A percentile compares a stretch with the other conserved stretches of the same genome.
These are phyloP conservation scores for Ascochyta lentis DNA, from an alignment of 2,329 filamentous ascomycete genomes.

Conservation along the genomic window DNA sequence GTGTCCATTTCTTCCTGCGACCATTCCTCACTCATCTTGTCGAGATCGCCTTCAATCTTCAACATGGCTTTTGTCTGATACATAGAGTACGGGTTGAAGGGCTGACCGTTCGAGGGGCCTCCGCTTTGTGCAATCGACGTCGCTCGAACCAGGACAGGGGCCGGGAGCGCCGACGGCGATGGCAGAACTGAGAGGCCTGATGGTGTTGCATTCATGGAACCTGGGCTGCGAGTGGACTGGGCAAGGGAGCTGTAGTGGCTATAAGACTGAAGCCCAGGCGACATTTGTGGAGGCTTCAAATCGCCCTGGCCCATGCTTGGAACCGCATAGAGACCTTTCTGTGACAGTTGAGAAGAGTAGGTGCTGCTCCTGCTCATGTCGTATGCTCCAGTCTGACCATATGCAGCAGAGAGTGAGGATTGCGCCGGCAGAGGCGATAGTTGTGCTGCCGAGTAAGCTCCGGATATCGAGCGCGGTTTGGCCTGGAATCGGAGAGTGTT, in stretches of 20 bases:
- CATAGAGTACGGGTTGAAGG: constrained; percentile 77
- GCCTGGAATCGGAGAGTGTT: constrained; percentile 47
- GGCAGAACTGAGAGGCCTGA: constrained; percentile 45
- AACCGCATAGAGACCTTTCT: constrained; percentile 45
- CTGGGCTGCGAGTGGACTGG: constrained; percentile 53
- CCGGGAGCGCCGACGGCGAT: constrained; percentile 55
- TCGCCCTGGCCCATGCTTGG: constrained; percentile 35
- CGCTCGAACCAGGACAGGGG: constrained; percentile 70
- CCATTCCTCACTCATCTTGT: constrained; percentile 85
- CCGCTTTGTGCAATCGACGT: constrained; percentile 67
- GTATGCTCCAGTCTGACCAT: constrained; percentile 49
- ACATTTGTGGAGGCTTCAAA: constrained; percentile 45
- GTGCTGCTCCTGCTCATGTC: constrained; percentile 44
- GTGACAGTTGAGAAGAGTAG: constrained; percentile 43
- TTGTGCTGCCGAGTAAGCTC: constrained; percentile 43
- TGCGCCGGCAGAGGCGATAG: constrained; percentile 49
- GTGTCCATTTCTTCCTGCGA: constrained; percentile 78
- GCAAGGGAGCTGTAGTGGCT: constrained; percentile 54
- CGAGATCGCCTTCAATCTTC: constrained; percentile 84
- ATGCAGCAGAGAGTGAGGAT: constrained; percentile 43
- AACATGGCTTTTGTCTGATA: constrained; percentile 82
- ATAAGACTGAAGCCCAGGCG: constrained; percentile 47
- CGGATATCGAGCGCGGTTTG: constrained; percentile 41
- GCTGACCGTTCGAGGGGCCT: constrained; percentile 53
- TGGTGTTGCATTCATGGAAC: constrained; percentile 45